Conservation (phyloP, 1,284 basidiomycete species). For the Paramarasmius palmivorus region DNA sequence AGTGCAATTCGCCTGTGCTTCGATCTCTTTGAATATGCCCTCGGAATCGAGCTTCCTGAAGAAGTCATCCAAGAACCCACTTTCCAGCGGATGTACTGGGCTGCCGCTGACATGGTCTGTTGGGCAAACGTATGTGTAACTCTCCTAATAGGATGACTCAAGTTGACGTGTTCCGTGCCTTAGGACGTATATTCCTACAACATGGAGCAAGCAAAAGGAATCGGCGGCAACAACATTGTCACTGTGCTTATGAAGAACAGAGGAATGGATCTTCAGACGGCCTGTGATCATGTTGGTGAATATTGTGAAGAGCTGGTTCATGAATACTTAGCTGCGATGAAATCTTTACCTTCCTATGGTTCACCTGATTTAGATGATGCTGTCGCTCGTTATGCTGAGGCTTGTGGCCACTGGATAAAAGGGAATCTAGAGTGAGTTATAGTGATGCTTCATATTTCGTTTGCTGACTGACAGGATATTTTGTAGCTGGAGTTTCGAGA, state of each 20-base stretch:
- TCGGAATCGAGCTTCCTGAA: constrained; percentile 63
- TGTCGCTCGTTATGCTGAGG: constrained; percentile 47
- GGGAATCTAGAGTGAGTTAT: constrained; percentile 46
- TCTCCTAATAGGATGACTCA: background rate
- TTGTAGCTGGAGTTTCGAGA: constrained; percentile 58
- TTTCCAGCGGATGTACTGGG: constrained; percentile 56
- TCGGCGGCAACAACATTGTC: constrained; percentile 64
- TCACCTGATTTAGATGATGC: constrained; percentile 41
- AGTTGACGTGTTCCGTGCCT: constrained; percentile 5
- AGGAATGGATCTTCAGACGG: constrained; percentile 52
- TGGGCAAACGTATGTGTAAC: constrained; percentile 60
- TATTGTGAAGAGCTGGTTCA: constrained; percentile 53
- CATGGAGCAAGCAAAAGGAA: constrained; percentile 72
- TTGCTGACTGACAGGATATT: constrained; percentile 20
- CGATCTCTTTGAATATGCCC: constrained; percentile 58
- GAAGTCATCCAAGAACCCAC: constrained; percentile 55
- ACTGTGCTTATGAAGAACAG: constrained; percentile 65
- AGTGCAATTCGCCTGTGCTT: constrained; percentile 67
- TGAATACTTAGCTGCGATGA: constrained; percentile 46
- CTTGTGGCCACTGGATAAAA: constrained; percentile 49
- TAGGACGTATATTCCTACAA: constrained; percentile 75
- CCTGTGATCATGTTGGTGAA: constrained; percentile 56
- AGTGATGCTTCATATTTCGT: constrained; percentile 4
- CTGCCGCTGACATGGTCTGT: constrained; percentile 66
- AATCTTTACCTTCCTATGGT: constrained; percentile 49